A percentile compares a stretch with the other conserved stretches of the same genome.
Evolutionary conservation across 2,329 filamentous ascomycete species (phyloP).

Genomic region (Colletotrichum sp.): DNA sequence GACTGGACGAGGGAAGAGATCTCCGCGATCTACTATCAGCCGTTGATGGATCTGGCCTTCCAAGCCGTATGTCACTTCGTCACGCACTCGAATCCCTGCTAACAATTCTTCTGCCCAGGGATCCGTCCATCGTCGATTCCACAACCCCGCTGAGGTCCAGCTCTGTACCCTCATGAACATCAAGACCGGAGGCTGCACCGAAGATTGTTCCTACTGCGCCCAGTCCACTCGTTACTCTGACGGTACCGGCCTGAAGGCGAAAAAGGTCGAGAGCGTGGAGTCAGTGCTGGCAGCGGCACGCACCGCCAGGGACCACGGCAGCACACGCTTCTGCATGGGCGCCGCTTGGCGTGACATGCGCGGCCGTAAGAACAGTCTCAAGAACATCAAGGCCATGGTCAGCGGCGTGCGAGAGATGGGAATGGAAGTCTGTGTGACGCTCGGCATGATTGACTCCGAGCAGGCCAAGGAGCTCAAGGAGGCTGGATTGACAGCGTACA

Average conservation of each 20-base stretch:
- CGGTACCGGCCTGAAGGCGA: constrained; percentile 79
- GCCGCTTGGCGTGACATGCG: constrained; percentile 95
- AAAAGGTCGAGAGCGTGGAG: constrained; percentile 80
- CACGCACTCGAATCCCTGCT: background rate
- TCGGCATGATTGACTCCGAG: constrained; percentile 86
- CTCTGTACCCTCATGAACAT: constrained; percentile 97
- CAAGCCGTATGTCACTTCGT: constrained; percentile 63
- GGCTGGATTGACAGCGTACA: constrained; percentile 88
- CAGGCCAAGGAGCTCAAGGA: constrained; percentile 85
- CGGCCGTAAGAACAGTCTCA: constrained; percentile 81
- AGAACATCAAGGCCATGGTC: constrained; percentile 88
- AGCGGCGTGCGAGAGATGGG: constrained; percentile 79
- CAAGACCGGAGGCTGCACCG: constrained; percentile 90
- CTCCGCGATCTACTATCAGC: constrained; percentile 79
- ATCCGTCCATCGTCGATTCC: constrained; percentile 82
- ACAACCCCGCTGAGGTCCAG: constrained; percentile 83
- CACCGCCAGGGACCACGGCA: constrained; percentile 81
- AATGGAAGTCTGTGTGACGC: constrained; percentile 92
- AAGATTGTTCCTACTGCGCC: constrained; percentile 93
- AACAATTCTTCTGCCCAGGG: constrained; percentile 53
- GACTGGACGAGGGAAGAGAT: constrained; percentile 87
- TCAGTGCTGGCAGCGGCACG: constrained; percentile 80
- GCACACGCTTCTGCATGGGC: constrained; percentile 94
- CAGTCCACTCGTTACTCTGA: constrained; percentile 83
- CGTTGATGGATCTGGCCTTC: constrained; percentile 79